Base-by-base conservation (phyloP, 2,329 filamentous ascomycete species). In the Aureobasidium sp. region DNA sequence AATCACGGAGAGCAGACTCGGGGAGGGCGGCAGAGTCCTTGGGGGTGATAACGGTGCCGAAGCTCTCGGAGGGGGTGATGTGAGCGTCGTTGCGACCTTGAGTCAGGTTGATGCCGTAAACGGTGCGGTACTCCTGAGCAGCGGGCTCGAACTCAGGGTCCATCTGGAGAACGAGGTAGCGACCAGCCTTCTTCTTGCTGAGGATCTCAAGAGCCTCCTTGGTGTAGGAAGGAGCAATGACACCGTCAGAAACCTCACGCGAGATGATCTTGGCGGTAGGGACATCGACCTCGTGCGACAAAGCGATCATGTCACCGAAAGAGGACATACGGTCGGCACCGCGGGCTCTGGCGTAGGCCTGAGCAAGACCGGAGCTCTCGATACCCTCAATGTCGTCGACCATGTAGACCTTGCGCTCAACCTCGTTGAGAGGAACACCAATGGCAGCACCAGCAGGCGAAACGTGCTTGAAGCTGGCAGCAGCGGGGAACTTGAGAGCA, bases 401-500 rank as follows among this genome's bases (percentile, higher is more conserved):
- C 82, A 99, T 97, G 82, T 96, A 99, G 61, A 97, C 94, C 79
- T 96, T 95, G 77, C 90, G 88, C 84, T 99, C 94, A 58, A 90
- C 89, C 44, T 89, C 85, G 66, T 81, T 90, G 66, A 99, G 83
- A 26, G 91, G 90, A 7, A 94, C 86, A 68, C 92, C 94, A 71
- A 99, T 94, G 67, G 94, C 93, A 63, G 93, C 94, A 72, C 94
- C 94, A 47, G 94, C 94, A 23, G 94, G 94, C 10, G 94, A 99
- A 66, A 97, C 94, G 75, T 99, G 94, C 85, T 97, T 99, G 87
- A 99, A 99, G 75, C 91, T 96, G 66, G 94, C 93, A 34, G 94
- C 94, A 60, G 94, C 94, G 37, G 94, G 90, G 75, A 88, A 87
- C 68, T 88, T 87, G 26, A 97, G 86, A 26, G 93, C 91, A 69